A percentile compares a stretch with the other conserved stretches of the same genome.
phyloP scores from a whole-genome alignment of 257 asterid genomes.

The Nicotiana attenuata region DNA sequence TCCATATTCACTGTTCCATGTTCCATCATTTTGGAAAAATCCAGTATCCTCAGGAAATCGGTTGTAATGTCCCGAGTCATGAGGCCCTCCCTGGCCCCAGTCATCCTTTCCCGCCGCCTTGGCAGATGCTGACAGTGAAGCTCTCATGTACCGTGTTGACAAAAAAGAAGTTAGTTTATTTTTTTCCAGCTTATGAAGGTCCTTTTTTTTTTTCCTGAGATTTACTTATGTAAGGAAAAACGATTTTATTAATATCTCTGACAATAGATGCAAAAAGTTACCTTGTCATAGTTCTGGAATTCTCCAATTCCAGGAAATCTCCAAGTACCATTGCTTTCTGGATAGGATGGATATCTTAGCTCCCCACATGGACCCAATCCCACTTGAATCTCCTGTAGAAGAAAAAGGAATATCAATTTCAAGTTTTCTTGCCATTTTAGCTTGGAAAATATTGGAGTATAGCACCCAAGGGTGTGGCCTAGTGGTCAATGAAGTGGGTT shows the following conservation, averaged over 20 bases:
- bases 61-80: conserved; percentile 73
- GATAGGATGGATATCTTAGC: conserved; percentile 93
- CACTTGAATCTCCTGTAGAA: conserved; percentile 82
- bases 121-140: conserved; percentile 82
- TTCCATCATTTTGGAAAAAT: conserved; percentile 65
- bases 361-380: conserved; percentile 99
- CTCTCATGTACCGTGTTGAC: conserved; percentile 69
- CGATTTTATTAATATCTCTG: neutral
- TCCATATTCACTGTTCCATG: conserved; percentile 84
- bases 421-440: neutral
- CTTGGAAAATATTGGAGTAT: conserved; percentile 7
- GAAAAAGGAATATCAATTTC: conserved; percentile 6
- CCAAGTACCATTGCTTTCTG: conserved; percentile 91
- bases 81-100: conserved; percentile 85
- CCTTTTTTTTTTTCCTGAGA: neutral
- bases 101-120: conserved; percentile 53
- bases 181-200: neutral
- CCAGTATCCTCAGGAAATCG: conserved; percentile 86
- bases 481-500: too few relatives aligned
- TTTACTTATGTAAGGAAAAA: neutral
- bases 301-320: conserved; percentile 88
- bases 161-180: neutral
- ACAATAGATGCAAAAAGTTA: conserved; percentile 19
- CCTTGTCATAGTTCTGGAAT: conserved; percentile 91
- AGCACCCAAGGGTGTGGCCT: too few relatives aligned